Percentiles rank a stretch among this genome's conserved stretches.
These are phyloP conservation scores for Aspergillus kassunensis DNA, from an alignment of 495 filamentous ascomycete genomes.

Conservation along the genomic window DNA sequence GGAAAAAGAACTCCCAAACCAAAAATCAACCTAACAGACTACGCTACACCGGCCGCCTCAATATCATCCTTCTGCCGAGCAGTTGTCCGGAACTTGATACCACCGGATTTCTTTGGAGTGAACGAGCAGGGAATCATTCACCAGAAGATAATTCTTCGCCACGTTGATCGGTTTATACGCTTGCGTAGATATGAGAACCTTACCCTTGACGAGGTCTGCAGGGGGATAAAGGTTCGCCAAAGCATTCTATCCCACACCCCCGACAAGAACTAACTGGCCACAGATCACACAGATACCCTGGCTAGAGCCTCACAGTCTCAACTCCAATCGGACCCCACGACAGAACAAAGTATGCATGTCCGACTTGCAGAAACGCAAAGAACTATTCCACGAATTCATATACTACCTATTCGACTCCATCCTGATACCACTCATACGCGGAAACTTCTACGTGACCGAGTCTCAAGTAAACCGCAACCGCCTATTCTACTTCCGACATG, in stretches of 20 bases:
- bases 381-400: slow-evolving; percentile 78
- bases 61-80: slow-evolving; percentile 89
- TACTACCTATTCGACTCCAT: slow-evolving; percentile 93
- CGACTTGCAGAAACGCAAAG: slow-evolving; percentile 70
- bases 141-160: slow-evolving; percentile 52
- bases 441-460: slow-evolving; percentile 93
- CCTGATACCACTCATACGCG: slow-evolving; percentile 79
- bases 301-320: slow-evolving; percentile 50
- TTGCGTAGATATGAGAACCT: slow-evolving; percentile 78
- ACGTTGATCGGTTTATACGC: slow-evolving; percentile 72
- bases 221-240: slow-evolving; percentile 65
- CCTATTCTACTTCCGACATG: slow-evolving; percentile 92
- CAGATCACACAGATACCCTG: slow-evolving; percentile 67
- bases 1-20: slow-evolving; percentile 7
- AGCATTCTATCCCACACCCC: neutral
- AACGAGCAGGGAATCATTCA: slow-evolving; percentile 54
- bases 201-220: slow-evolving; percentile 71
- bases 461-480: slow-evolving; percentile 74
- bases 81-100: slow-evolving; percentile 69
- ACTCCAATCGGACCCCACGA: slow-evolving; percentile 11
- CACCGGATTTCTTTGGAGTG: slow-evolving; percentile 68
- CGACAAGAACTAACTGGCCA: neutral
- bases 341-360: slow-evolving; percentile 59
- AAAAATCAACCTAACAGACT: slow-evolving; percentile 53
- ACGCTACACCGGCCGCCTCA: slow-evolving; percentile 63